These are phyloP conservation scores for Galeopsis tetrahit DNA, from an alignment of 257 asterid species.

Conservation along the genomic window DNA sequence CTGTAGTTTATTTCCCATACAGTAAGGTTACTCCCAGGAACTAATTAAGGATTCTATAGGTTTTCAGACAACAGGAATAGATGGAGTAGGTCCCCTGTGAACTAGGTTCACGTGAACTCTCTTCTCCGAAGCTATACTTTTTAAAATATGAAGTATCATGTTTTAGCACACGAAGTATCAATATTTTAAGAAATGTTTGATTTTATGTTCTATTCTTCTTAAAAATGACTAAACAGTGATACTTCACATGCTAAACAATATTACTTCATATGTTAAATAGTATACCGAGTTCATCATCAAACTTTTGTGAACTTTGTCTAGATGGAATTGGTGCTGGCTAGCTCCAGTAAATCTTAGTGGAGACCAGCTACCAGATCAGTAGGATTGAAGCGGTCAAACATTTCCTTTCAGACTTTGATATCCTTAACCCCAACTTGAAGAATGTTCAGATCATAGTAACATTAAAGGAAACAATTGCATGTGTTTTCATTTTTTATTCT, in stretches of 20 bases:
- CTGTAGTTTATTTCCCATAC: not conserved
- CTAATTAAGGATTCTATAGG: not conserved
- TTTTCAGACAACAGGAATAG: not conserved
- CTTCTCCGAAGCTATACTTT: too few species aligned
- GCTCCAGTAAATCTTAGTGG: not conserved
- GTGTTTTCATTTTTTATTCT: not conserved
- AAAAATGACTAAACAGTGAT: too few species aligned
- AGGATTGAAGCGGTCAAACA: not conserved
- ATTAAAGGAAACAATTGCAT: not conserved
- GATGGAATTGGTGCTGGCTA: too few species aligned
- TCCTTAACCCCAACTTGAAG: not conserved
- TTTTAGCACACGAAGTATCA: too few species aligned
- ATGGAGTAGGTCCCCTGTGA: not conserved
- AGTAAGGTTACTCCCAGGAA: constrained; percentile 9
- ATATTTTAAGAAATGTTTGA: too few species aligned
- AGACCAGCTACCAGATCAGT: not conserved
- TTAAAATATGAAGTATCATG: too few species aligned
- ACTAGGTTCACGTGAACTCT: too few species aligned
- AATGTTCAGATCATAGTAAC: not conserved
- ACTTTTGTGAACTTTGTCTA: too few species aligned
- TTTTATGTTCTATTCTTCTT: too few species aligned
- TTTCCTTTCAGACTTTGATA: not conserved
- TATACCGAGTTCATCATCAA: too few species aligned
- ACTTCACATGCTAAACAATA: too few species aligned
- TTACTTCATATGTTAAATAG: too few species aligned